These are phyloP conservation scores for Lecanoromycetidae sp. DNA, from an alignment of 2,329 filamentous ascomycete species.

Conservation along the genomic window DNA sequence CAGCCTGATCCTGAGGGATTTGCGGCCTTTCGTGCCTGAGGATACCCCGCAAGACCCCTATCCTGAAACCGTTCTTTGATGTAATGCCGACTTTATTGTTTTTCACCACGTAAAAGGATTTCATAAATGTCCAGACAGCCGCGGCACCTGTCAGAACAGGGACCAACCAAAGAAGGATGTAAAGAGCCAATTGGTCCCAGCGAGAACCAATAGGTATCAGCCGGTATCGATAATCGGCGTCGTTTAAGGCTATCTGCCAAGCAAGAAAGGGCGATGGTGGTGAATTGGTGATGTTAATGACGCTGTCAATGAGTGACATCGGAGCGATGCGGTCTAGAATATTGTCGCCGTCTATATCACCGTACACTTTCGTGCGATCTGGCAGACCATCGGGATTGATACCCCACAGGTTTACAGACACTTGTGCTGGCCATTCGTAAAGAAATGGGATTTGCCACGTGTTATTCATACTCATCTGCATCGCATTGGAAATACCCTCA, in stretches of 20 bases:
- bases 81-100: constrained; percentile 47
- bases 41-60: constrained; percentile 12
- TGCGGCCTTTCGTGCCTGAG: constrained; percentile 1
- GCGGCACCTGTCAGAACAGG: constrained; percentile 40
- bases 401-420: constrained; percentile 55
- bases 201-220: constrained; percentile 43
- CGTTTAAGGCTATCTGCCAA: constrained; percentile 44
- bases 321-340: constrained; percentile 52
- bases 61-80: constrained; percentile 30
- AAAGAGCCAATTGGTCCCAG: constrained; percentile 42
- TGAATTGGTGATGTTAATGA: constrained; percentile 46
- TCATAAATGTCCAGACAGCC: constrained; percentile 46
- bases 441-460: constrained; percentile 48
- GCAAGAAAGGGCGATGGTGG: constrained; percentile 44
- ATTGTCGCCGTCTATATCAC: constrained; percentile 49
- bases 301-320: constrained; percentile 40
- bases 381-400: constrained; percentile 53
- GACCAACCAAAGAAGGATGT: constrained; percentile 42
- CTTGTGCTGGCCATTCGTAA: constrained; percentile 51
- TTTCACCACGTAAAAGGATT: constrained; percentile 51
- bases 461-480: constrained; percentile 33
- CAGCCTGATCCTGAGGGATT: constrained; percentile 22
- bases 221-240: constrained; percentile 40
- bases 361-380: constrained; percentile 46
- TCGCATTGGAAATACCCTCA: constrained; percentile 42